Evolutionary conservation across 306 rosid genomes (phyloP), one percentile per base, ranked within the genome.

Genomic region (Trifolium repens): DNA sequence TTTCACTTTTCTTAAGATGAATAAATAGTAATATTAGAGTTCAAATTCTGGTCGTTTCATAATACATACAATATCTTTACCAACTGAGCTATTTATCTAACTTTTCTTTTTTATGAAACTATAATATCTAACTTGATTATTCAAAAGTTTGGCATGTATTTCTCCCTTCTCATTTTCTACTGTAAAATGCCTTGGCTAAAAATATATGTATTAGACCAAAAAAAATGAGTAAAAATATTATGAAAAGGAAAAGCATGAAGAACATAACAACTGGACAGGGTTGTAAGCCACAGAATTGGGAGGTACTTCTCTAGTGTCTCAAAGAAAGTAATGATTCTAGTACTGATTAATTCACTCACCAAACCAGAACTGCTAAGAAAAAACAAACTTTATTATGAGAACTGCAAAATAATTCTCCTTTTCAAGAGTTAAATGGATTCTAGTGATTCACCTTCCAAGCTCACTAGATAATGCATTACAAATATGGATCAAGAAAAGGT

Each of bases 281-380:
- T 19, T 43, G 63, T 39, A 65, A 53, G 80, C 87, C 87, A 80
- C 76, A 5, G 76, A 53, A 78, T 66, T 13, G n/a, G 67, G 17
- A 27, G 34, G 64, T 30, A 69, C 5, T 59, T 60, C 65, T 61
- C 26, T 47, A 34, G 52, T 42, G 39, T 39, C 63, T 44, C 30
- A 22, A 34, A 12, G 15, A 61, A 62, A 58, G 19, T 54, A 9
- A 54, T 30, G 13, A 40, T 26, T 60, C 19, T 60, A 4, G 5
- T 32, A 9, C 17, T 11, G 1, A 55, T 22, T 11, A 53, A 9
- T 7, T 19, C 61, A 19, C 61, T 55, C 60, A 4, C 27, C 13
- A 53, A 53, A 53, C 13, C 10, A 53, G 12, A 17, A 53, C 12
- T 35, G 39, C 3, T 35, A 35, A 34, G 37, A 35, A 35, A 17